Conservation (phyloP, 73 alveolate genomes). For the Uronychia binucleata region DNA sequence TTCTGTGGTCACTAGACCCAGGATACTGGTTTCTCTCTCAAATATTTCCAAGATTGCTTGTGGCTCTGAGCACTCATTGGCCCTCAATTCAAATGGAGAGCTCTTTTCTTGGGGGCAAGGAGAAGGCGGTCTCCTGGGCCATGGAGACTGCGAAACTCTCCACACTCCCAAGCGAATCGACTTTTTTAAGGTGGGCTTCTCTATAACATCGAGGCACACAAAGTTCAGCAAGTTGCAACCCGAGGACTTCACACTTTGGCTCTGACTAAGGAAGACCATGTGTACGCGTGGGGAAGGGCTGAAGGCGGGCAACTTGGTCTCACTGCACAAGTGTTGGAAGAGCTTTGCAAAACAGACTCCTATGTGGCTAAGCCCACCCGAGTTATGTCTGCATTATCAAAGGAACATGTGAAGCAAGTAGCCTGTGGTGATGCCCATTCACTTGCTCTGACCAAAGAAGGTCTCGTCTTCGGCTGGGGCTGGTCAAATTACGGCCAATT, state of each 20-base stretch:
- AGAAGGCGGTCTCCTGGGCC: constrained; percentile 72
- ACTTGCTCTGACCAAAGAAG: constrained; percentile 77
- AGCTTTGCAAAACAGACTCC: constrained; percentile 3
- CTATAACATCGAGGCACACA: constrained; percentile 22
- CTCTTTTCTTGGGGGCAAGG: constrained; percentile 88
- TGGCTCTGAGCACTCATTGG: constrained; percentile 93
- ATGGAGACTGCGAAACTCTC: constrained; percentile 36
- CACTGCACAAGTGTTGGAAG: constrained; percentile 55
- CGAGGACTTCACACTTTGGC: constrained; percentile 92
- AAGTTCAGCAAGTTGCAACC: constrained; percentile 68
- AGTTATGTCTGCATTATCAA: neutral
- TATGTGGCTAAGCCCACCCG: constrained; percentile 5
- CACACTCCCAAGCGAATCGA: constrained; percentile 43
- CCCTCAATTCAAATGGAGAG: constrained; percentile 78
- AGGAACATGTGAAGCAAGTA: constrained; percentile 48
- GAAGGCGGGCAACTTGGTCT: constrained; percentile 93
- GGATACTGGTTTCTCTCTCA: constrained; percentile 18
- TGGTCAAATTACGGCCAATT: constrained; percentile 64
- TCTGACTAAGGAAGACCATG: constrained; percentile 72
- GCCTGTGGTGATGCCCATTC: constrained; percentile 96
- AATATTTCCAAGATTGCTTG: constrained; percentile 84
- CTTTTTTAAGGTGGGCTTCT: constrained; percentile 18
- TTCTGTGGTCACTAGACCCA: constrained; percentile 31
- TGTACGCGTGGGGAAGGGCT: constrained; percentile 88
- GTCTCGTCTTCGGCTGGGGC: constrained; percentile 92